Evolutionary conservation across 2,329 filamentous ascomycete species (phyloP).

Genomic region (Neofusicoccum laricinum): DNA sequence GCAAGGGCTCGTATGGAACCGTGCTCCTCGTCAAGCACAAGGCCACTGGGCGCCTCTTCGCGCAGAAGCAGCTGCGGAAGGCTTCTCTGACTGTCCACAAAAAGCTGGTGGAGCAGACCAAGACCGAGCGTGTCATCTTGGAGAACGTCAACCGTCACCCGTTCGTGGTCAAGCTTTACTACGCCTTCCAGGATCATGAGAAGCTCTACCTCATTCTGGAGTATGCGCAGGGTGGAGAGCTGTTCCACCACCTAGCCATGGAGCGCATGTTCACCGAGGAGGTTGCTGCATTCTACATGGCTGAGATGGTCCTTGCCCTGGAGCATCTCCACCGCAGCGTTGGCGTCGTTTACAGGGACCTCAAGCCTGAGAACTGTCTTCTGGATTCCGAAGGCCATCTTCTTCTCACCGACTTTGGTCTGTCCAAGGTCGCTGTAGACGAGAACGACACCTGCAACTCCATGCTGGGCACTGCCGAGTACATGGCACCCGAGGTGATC

Average conservation of each 20-base stretch:
- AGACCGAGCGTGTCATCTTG: slow-evolving; percentile 90
- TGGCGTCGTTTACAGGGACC: slow-evolving; percentile 91
- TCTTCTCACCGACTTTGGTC: slow-evolving; percentile 91
- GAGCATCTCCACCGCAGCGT: slow-evolving; percentile 90
- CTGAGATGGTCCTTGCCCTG: slow-evolving; percentile 91
- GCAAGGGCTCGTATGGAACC: slow-evolving; percentile 94
- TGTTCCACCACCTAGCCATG: slow-evolving; percentile 90
- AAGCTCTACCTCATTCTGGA: slow-evolving; percentile 97
- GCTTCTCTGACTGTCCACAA: slow-evolving; percentile 93
- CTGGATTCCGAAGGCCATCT: slow-evolving; percentile 89
- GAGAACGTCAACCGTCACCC: slow-evolving; percentile 96
- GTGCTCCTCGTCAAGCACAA: slow-evolving; percentile 91
- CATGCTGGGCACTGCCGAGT: slow-evolving; percentile 91
- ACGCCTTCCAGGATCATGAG: slow-evolving; percentile 96
- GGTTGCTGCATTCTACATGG: slow-evolving; percentile 95
- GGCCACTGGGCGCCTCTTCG: slow-evolving; percentile 82
- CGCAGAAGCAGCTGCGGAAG: slow-evolving; percentile 98
- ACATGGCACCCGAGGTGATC: slow-evolving; percentile 97
- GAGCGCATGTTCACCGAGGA: slow-evolving; percentile 95
- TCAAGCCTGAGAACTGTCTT: slow-evolving; percentile 97
- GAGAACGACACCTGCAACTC: slow-evolving; percentile 74
- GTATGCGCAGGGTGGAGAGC: slow-evolving; percentile 93
- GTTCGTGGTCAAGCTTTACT: slow-evolving; percentile 97
- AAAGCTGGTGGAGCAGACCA: slow-evolving; percentile 93
- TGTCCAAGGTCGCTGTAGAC: slow-evolving; percentile 89